Base-by-base conservation (phyloP, 805 yeast genomes). In the Wickerhamiella cacticola region DNA sequence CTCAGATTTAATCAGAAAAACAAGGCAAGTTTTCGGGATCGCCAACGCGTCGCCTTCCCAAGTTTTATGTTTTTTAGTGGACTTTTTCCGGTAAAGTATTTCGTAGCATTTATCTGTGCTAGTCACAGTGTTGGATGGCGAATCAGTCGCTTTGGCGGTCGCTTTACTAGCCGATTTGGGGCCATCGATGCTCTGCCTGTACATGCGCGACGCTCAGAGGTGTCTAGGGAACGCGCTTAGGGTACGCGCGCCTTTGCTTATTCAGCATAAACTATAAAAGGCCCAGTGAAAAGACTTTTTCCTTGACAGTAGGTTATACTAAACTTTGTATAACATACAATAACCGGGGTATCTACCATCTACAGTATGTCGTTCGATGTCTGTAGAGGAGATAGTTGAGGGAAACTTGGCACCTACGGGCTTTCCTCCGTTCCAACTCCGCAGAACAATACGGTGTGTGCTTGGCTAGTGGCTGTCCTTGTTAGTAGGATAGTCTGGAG, bases 31-130 rank as follows among this genome's bases (percentile, higher is more conserved):
- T 10, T 46, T 49, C 25, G 53, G 52, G n/a, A 64, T 55, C 13
- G 81, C 65, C 28, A 66, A 63, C 0, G 95, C 97, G 65, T 92
- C 97, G 2, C 94, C 95, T 48, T 85, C 94, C 98, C 98, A 92
- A 0, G 86, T 79, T 60, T 88, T 88, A 62, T 87, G 78, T 68
- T 89, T 86, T 64, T 82, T 85, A 26, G 66, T 70, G 0, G 89
- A 69, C 36, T 71, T 70, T 61, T 85, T 86, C 28, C 98, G 68
- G 73, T 80, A 82, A 54, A 83, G 72, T 5, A 78, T 75, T 9
- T 52, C 51, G 35, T 46, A 59, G 5, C 35, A 24, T 6, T 22
- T 13, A 12, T 12, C 9, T 10, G 8, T 31, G 8, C 7, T 10
- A 6, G 7, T 13, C 36, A 6, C 36, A 15, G 7, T 31, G 6